Percentiles rank a stretch among this genome's conserved stretches.
phyloP scores from a whole-genome alignment of 2,329 filamentous ascomycete genomes.

The Macrophomina tecta region DNA sequence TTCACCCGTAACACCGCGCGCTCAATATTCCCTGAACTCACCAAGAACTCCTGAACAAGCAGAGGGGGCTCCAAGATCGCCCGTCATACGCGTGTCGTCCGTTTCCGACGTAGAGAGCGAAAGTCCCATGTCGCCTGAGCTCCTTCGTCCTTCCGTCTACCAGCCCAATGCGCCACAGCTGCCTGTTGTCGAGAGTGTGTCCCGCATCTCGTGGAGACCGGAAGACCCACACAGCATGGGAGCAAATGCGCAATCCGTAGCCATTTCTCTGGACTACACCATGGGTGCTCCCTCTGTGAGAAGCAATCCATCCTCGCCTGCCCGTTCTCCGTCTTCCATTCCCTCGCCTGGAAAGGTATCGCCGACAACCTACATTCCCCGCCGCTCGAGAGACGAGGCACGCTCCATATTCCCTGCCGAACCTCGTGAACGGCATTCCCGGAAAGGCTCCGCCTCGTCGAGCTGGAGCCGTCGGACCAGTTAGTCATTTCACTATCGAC shows the following conservation, averaged over 20 bases:
- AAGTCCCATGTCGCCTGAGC: slow-evolving; percentile 4
- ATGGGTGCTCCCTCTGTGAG: slow-evolving; percentile 3
- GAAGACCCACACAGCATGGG: not conserved
- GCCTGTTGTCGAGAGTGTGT: slow-evolving; percentile 19
- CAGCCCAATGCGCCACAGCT: slow-evolving; percentile 13
- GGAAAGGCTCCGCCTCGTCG: slow-evolving; percentile 18
- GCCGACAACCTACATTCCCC: slow-evolving; percentile 6
- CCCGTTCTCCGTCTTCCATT: not conserved
- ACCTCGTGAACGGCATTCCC: not conserved
- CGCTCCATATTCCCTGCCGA: slow-evolving; percentile 16
- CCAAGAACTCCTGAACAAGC: not conserved
- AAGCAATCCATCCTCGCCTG: slow-evolving; percentile 8
- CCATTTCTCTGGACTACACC: slow-evolving; percentile 19
- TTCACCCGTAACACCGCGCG: not conserved
- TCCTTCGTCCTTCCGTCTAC: slow-evolving; percentile 14
- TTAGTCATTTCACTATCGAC: not conserved
- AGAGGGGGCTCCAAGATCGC: not conserved
- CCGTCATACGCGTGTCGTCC: not conserved
- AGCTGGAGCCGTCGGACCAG: slow-evolving; percentile 8
- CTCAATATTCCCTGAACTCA: not conserved
- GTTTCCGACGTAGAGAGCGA: not conserved
- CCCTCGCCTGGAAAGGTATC: slow-evolving; percentile 11
- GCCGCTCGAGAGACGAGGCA: slow-evolving; percentile 8
- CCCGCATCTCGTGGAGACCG: slow-evolving; percentile 21
- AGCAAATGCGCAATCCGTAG: slow-evolving; percentile 16